These are phyloP conservation scores for Diaporthe batatas DNA, from an alignment of 2,329 filamentous ascomycete species.

Conservation along the genomic window DNA sequence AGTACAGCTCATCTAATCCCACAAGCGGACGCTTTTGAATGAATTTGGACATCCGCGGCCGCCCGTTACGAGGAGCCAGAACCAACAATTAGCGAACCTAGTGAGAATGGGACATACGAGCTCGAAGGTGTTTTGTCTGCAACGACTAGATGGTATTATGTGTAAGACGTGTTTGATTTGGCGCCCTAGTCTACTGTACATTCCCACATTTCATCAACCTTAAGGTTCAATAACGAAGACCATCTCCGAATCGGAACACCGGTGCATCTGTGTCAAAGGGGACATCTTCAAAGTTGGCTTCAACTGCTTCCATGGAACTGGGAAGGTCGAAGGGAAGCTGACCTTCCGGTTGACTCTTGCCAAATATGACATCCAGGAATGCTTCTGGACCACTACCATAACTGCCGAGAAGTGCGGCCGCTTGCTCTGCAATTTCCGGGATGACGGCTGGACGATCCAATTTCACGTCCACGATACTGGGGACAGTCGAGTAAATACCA, in stretches of 20 bases:
- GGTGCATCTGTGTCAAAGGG: constrained; percentile 43
- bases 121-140: neutral
- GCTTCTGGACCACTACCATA: constrained; percentile 56
- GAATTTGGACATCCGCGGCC: neutral
- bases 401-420: constrained; percentile 55
- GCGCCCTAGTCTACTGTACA: neutral
- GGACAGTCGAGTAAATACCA: constrained; percentile 53
- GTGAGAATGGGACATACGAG: neutral
- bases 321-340: constrained; percentile 61
- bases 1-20: neutral
- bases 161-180: neutral
- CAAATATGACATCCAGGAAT: constrained; percentile 59
- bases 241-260: neutral
- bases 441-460: constrained; percentile 58
- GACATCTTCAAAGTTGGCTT: constrained; percentile 46
- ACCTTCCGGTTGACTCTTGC: constrained; percentile 52
- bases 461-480: constrained; percentile 58
- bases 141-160: neutral
- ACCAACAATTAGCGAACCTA: neutral
- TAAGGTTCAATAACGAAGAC: neutral
- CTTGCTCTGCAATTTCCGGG: constrained; percentile 55
- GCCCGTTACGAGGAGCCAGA: neutral
- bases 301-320: constrained; percentile 55
- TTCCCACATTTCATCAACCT: neutral
- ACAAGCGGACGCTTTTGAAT: neutral